Conservation (phyloP, 2,329 filamentous ascomycete species). For the Colletotrichum brevisporum region DNA sequence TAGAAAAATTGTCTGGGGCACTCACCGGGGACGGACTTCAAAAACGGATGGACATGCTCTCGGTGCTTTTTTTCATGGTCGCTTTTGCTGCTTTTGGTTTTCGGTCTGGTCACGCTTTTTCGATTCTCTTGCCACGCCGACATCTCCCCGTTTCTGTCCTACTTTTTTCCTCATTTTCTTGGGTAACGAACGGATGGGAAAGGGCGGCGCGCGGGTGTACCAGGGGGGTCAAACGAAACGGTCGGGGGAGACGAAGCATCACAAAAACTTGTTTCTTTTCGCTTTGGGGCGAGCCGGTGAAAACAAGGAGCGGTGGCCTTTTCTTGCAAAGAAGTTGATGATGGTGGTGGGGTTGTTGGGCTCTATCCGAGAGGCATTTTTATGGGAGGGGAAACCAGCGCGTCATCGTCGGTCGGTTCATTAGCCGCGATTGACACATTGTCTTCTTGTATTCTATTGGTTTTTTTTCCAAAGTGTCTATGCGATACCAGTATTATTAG, state of each 20-base stretch:
- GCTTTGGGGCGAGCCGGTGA: conserved; percentile 15
- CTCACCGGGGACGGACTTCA: conserved; percentile 1
- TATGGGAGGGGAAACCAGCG: not conserved
- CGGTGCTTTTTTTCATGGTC: conserved; percentile 18
- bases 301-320: conserved; percentile 1
- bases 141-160: conserved; percentile 11
- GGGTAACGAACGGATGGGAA: not conserved
- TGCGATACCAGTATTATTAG: conserved; percentile 37
- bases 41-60: conserved; percentile 21
- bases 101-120: not conserved
- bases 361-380: conserved; percentile 21
- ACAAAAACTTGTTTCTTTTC: not conserved
- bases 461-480: conserved; percentile 22
- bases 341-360: conserved; percentile 1
- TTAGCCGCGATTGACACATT: conserved; percentile 13
- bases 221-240: conserved; percentile 2
- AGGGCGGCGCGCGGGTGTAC: not conserved
- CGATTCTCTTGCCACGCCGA: not conserved
- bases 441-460: conserved; percentile 38
- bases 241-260: conserved; percentile 9
- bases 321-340: not conserved
- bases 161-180: conserved; percentile 11
- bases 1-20: conserved; percentile 36
- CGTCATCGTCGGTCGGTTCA: conserved; percentile 9
- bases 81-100: not conserved